These are phyloP conservation scores for Exidia glandulosa DNA, from an alignment of 768 basidiomycete genomes.

Conservation along the genomic window DNA sequence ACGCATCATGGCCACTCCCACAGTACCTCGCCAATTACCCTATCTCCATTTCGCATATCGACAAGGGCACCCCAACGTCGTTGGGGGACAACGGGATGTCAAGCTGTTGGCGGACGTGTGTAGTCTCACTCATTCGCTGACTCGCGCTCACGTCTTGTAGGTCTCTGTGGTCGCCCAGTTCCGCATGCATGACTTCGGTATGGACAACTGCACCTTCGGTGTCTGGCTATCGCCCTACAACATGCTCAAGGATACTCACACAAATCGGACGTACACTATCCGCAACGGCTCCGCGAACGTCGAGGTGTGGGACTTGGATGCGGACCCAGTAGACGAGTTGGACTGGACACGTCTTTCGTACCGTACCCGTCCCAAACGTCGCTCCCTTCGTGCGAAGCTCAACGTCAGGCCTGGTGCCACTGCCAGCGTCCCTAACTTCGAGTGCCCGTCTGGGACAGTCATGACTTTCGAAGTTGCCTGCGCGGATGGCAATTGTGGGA, in stretches of 20 bases:
- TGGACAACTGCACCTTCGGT: neutral
- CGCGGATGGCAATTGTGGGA: neutral
- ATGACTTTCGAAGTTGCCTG: neutral
- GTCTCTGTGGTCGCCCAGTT: neutral
- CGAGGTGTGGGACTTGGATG: neutral
- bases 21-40: neutral
- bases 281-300: neutral
- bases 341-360: neutral
- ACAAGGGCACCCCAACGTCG: neutral
- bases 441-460: neutral
- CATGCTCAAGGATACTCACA: neutral
- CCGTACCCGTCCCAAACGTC: neutral
- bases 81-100: constrained; percentile 7
- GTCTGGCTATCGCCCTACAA: neutral
- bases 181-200: neutral
- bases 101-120: constrained; percentile 21
- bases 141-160: neutral
- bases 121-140: constrained; percentile 7
- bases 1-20: neutral
- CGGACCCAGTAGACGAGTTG: neutral
- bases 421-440: neutral
- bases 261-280: neutral
- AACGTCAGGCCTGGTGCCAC: neutral
- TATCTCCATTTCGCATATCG: neutral
- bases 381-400: neutral